Conservation (phyloP, 2,329 filamentous ascomycete species). For the Domatiomyces globalis region DNA sequence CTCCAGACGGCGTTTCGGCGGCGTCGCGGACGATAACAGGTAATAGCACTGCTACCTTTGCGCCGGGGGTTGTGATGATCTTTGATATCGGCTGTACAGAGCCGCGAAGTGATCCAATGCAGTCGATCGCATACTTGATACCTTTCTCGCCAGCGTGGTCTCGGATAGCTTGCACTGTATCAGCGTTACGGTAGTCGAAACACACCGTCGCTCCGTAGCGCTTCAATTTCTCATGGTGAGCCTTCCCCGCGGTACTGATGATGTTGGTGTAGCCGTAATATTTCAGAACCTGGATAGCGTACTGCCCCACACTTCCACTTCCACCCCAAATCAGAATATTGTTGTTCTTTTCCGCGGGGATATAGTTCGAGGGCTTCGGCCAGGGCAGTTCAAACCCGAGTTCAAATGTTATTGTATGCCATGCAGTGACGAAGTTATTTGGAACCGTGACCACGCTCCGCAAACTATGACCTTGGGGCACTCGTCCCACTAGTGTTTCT, state of each 20-base stretch:
- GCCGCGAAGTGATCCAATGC: constrained; percentile 38
- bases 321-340: constrained; percentile 27
- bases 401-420: constrained; percentile 40
- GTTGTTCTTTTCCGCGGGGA: constrained; percentile 22
- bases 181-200: constrained; percentile 22
- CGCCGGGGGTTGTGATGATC: constrained; percentile 33
- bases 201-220: constrained; percentile 20
- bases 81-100: constrained; percentile 37
- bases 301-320: constrained; percentile 24
- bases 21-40: constrained; percentile 45
- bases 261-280: constrained; percentile 24
- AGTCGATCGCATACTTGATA: constrained; percentile 40
- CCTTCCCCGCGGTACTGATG: constrained; percentile 22
- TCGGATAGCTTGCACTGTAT: constrained; percentile 13
- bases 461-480: constrained; percentile 31
- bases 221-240: constrained; percentile 21
- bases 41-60: constrained; percentile 44
- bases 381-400: constrained; percentile 42
- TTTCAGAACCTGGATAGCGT: constrained; percentile 24
- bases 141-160: constrained; percentile 7
- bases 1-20: constrained; percentile 20
- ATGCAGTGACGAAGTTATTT: constrained; percentile 46
- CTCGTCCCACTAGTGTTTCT: constrained; percentile 35
- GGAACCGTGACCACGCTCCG: constrained; percentile 40
- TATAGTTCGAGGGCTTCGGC: constrained; percentile 36